Base-by-base conservation (phyloP, 2,329 filamentous ascomycete genomes). In the Phialemoniopsis sp. region DNA sequence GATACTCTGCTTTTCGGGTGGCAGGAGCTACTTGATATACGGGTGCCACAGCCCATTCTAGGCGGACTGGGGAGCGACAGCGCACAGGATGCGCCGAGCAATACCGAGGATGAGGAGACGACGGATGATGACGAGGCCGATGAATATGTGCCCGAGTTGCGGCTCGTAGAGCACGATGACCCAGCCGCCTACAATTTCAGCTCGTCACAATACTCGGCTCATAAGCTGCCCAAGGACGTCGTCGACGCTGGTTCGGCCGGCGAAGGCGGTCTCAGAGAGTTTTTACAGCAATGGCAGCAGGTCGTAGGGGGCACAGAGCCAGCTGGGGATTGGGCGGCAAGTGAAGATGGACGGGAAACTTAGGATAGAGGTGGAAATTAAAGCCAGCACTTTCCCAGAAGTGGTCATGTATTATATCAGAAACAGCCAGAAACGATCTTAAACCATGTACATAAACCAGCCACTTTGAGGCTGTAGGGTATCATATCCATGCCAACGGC, bases 191-290 rank as follows among this genome's bases (percentile, higher is more conserved):
- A 89, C 57, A 86, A 85, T 50, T 94, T 96, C 57, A 82, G 78
- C 48, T 85, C 87, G 5, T 79, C 89, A 2, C 87, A 91, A 54
- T 97, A 95, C 61, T 95, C 89, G 45, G 91, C 93, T 4, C 91
- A 97, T 58, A 98, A 97, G 64, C 67, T 98, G 51, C 93, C 93
- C 1, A 89, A 84, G 59, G 93, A 98, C 51, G 89, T 97, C 3
- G 90, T 96, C 4, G 80, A 85, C 50, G 82, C 81, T 15, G 77
- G 79, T 48, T 53, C 76, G 48, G 75, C 75, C 2, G 85, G 86
- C 4, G 80, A 87, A 40, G 87, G 85, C 4, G 85, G 85, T 0
- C 74, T 97, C 67, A 75, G 83, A 44, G 89, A 95, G 62, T 90
- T 93, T 64, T 80, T 86, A 45, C 73, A 75, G 48, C 77, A 83